Evolutionary conservation across 352 stramenopile species (phyloP), one percentile per base, ranked within the genome.

Genomic region (Pythium apleroticum): DNA sequence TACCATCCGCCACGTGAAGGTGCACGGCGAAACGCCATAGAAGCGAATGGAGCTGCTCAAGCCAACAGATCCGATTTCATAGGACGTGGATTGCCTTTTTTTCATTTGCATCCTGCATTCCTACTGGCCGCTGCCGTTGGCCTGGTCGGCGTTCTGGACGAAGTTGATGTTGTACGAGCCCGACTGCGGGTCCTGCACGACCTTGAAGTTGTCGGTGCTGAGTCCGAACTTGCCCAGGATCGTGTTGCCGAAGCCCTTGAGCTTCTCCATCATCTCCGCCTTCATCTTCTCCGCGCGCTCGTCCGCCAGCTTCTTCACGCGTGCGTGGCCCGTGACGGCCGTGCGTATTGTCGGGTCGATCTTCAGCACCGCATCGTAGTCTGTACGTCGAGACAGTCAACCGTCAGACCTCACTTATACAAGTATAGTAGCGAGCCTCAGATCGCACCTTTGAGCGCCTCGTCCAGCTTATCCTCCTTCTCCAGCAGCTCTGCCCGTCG

Each of bases 151-250:
- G 59, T 89, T 91, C 69, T 93, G 84, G 59, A 82, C 71, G 65
- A 97, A 98, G 72, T 97, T 98, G 73, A 99, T 98, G 62, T 84
- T 99, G 84, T 99, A 99, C 31, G 93, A 98, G 39, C 97, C 98
- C 9, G 92, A 98, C 9, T 88, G 82, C 25, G 97, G 97, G 81
- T 99, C 97, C 84, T 99, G 90, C 11, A 98, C 90, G 67, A 99
- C 95, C 75, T 99, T 90, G 73, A 99, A 99, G 77, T 99, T 99
- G 83, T 99, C 97, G 24, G 98, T 91, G 75, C 93, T 99, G 66
- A 99, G 82, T 33, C 98, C 98, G 78, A 99, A 99, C 71, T 99
- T 99, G 62, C 97, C 95, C 20, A 99, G 78, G 52, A 99, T 89
- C 55, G 86, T 97, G 80, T 99, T 99, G 25, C 98, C 98, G 60